Conservation (phyloP, 495 filamentous ascomycete species). For the Choiromyces venosus region DNA sequence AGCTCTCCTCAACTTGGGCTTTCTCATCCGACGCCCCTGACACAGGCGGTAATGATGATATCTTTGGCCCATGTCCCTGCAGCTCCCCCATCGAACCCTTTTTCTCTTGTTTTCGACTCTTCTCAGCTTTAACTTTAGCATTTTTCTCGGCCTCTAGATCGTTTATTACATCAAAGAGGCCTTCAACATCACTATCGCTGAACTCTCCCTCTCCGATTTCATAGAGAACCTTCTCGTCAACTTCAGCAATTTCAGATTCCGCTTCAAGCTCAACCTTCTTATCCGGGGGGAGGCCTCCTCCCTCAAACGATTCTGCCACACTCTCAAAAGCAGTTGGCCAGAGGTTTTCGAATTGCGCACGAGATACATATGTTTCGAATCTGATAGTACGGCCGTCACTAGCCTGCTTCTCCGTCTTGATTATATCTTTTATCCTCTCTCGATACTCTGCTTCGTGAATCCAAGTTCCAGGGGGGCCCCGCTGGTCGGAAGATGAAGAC, state of each 20-base stretch:
- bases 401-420: conserved; percentile 56
- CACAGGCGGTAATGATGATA: background rate
- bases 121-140: background rate
- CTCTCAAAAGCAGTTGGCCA: conserved; percentile 76
- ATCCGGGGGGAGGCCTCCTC: background rate
- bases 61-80: background rate
- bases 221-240: conserved; percentile 50
- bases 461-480: conserved; percentile 69
- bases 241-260: conserved; percentile 49
- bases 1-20: background rate
- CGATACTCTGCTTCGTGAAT: conserved; percentile 84
- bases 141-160: conserved; percentile 26
- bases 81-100: background rate
- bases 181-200: conserved; percentile 19
- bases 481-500: conserved; percentile 76
- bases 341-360: conserved; percentile 49
- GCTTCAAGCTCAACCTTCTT: conserved; percentile 16
- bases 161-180: conserved; percentile 27
- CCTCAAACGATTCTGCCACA: conserved; percentile 68
- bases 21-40: background rate
- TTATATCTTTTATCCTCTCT: conserved; percentile 55
- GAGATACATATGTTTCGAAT: conserved; percentile 61
- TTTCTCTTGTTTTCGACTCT: background rate
- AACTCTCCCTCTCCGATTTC: conserved; percentile 40
- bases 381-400: conserved; percentile 48